Evolutionary conservation across 805 yeast genomes (phyloP), one percentile per base, ranked within the genome.

Genomic region (Scheffersomyces stipitis): DNA sequence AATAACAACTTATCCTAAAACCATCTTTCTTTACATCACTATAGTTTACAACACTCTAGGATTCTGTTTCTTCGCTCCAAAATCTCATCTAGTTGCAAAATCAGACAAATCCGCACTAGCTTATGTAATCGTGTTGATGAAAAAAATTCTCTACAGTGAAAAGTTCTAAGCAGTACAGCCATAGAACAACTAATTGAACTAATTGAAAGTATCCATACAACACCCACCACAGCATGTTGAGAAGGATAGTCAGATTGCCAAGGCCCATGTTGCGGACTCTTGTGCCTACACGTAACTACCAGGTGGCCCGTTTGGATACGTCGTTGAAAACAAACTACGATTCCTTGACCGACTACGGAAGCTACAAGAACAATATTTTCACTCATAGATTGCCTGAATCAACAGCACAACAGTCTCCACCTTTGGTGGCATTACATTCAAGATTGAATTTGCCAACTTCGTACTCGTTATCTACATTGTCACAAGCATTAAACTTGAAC

Each of bases 381-480:
- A 67, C 73, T 24, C 73, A 69, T 44, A 56, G 73, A 54, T 58
- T 69, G 44, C 73, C 75, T 13, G 75, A 69, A 48, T 58, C 69
- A 8, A 64, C 72, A 5, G 75, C 74, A 14, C 66, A 65, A 40
- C 74, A 76, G 52, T 78, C 88, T 8, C 86, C 96, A 2, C 75
- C 82, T n/a, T 69, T 93, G 36, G 75, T 75, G 26, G 81, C 96
- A 4, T 72, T 91, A 41, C 96, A 87, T 52, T 67, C 85, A 14
- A 79, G 99, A 60, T 68, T 91, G 36, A 61, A 72, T 14, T 71
- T 91, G 35, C 83, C 93, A 5, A 49, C 64, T 16, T 52, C 61
- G 5, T 84, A 77, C 52, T 59, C 80, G 38, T 69, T 74, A 27
- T 71, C 88, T 9, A 79, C 91, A 1, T 71, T 93, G 42, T 90